phyloP scores from a whole-genome alignment of 2,329 filamentous ascomycete genomes.

The Emmonsia crescens region DNA sequence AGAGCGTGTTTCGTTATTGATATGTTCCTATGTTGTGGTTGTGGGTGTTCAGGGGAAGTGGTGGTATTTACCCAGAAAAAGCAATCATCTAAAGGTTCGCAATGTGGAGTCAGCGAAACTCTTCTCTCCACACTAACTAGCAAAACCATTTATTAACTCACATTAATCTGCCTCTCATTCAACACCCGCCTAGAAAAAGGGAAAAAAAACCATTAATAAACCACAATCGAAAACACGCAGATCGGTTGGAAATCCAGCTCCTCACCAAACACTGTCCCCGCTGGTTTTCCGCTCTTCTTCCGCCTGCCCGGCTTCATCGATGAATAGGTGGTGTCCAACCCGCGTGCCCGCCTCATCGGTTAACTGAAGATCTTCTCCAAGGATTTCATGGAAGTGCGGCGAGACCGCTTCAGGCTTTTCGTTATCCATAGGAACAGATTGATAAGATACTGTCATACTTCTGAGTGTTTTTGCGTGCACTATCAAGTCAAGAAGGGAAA shows the following conservation, averaged over 20 bases:
- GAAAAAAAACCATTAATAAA: neutral
- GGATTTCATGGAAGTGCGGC: slow-evolving; percentile 9
- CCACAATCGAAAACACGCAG: neutral
- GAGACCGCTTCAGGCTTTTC: slow-evolving; percentile 4
- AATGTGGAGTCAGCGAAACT: neutral
- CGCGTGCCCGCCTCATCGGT: slow-evolving; percentile 4
- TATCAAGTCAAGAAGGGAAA: neutral
- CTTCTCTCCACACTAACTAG: neutral
- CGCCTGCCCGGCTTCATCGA: slow-evolving; percentile 11
- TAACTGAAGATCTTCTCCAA: slow-evolving; percentile 4
- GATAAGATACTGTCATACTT: neutral
- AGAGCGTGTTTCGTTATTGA: slow-evolving; percentile 5
- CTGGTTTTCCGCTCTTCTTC: slow-evolving; percentile 9
- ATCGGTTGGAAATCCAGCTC: neutral
- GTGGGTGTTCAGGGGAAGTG: neutral
- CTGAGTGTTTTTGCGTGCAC: neutral
- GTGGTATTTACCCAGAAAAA: slow-evolving; percentile 30
- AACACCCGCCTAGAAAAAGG: slow-evolving; percentile 27
- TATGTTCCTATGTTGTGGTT: neutral
- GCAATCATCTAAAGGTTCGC: slow-evolving; percentile 31
- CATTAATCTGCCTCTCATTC: slow-evolving; percentile 33
- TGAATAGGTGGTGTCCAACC: slow-evolving; percentile 7
- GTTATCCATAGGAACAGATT: slow-evolving; percentile 3
- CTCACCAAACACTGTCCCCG: slow-evolving; percentile 15
- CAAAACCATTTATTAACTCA: slow-evolving; percentile 4